Base-by-base conservation (phyloP, 208 protist species). In the Leishmania major region DNA sequence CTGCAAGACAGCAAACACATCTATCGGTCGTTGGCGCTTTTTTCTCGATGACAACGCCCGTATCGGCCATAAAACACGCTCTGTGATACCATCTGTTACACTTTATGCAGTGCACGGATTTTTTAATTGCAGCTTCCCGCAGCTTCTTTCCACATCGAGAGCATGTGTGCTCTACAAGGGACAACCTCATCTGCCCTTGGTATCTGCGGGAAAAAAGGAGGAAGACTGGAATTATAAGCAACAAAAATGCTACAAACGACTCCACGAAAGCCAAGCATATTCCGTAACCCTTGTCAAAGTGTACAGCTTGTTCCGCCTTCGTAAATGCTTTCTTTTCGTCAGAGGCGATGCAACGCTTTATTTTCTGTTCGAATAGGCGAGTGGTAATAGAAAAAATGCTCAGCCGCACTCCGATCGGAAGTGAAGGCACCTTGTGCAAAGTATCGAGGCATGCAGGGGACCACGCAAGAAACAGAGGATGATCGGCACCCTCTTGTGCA, bases 1-100 rank as follows among this genome's bases (percentile, higher is more conserved):
- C 83, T 31, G 82, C 92, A 6, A 93, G 80, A 79, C 91, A 95
- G 75, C 88, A 91, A 45, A 88, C 81, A 75, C 91, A 95, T 60
- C 64, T 64, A 22, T 71, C 0, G 45, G 74, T 83, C 1, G 73
- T 80, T 13, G 73, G 22, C 0, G 2, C 25, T 0, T 45, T 53
- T 69, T 64, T 55, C n/a, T 53, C 59, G 25, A 74, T 67, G 25
- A 66, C 75, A 35, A 87, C 49, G 57, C 88, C 91, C 13, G 84
- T 90, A 25, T 95, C 89, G 22, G 82, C 75, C 64, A 93, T 82
- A 81, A 87, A 95, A 75, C 89, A 93, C 37, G 80, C 89, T 75
- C 59, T 79, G 69, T 93, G 88, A 74, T 86, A 95, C 51, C 40
- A 53, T 60, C 75, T 55, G n/a, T 59, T 37, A 59, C 87, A 92